phyloP scores from a whole-genome alignment of 805 yeast genomes.

The Ogataea methylovora region DNA sequence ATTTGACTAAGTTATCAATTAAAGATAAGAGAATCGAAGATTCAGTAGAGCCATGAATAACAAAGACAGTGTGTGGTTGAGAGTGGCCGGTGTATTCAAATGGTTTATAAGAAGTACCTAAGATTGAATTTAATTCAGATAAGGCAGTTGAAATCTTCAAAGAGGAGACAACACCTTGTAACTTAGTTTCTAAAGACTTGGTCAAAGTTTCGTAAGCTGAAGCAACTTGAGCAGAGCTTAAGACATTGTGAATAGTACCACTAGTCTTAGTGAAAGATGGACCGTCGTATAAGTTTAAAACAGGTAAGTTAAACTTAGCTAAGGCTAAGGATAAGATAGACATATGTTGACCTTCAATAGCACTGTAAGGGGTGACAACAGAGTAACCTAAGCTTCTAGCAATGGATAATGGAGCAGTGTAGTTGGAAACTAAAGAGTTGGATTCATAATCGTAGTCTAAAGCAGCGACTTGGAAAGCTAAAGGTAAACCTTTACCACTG shows the following conservation, averaged over 20 bases:
- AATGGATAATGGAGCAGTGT: constrained; percentile 48
- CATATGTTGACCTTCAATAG: constrained; percentile 59
- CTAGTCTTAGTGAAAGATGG: constrained; percentile 48
- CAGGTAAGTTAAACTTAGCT: constrained; percentile 56
- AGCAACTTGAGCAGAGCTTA: constrained; percentile 35
- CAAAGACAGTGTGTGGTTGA: constrained; percentile 67
- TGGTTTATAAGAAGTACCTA: constrained; percentile 47
- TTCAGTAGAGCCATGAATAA: constrained; percentile 70
- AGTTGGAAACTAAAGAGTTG: constrained; percentile 54
- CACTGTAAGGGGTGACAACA: constrained; percentile 59
- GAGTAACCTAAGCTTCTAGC: constrained; percentile 61
- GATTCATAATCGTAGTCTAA: constrained; percentile 54
- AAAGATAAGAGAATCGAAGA: constrained; percentile 44
- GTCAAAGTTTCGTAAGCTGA: constrained; percentile 30
- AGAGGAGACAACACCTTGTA: constrained; percentile 15
- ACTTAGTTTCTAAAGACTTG: constrained; percentile 17
- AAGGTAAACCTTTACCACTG: constrained; percentile 35
- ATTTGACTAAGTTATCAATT: constrained; percentile 27
- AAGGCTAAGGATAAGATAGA: constrained; percentile 57
- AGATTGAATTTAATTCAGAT: constrained; percentile 39
- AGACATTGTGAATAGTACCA: constrained; percentile 36
- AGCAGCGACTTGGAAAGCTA: constrained; percentile 70
- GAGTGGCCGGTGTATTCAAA: constrained; percentile 66
- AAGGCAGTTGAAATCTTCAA: constrained; percentile 40
- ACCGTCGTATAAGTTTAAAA: constrained; percentile 77